Percentiles rank a stretch among this genome's conserved stretches.
Conservation (phyloP, 1,139 yeast species). For the Oligophagozyma castellii region DNA sequence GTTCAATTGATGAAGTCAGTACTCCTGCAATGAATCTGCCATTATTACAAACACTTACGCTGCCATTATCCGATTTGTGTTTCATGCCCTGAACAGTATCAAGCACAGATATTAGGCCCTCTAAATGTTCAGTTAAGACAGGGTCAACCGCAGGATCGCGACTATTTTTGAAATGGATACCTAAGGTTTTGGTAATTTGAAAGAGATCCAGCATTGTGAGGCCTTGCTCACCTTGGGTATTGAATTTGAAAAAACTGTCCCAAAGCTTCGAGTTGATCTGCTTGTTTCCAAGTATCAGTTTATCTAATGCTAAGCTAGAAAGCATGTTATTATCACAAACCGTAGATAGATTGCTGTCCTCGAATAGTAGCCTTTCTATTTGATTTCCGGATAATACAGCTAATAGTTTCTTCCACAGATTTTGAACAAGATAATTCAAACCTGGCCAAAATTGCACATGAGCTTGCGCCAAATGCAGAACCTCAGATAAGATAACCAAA, state of each 20-base stretch:
- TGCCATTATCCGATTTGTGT: conserved; percentile 11
- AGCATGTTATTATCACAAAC: conserved; percentile 9
- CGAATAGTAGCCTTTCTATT: conserved; percentile 7
- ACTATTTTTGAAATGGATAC: conserved; percentile 13
- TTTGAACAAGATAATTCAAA: conserved; percentile 13
- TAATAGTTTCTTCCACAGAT: conserved; percentile 16
- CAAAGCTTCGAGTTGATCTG: conserved; percentile 7
- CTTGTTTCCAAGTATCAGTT: conserved; percentile 11
- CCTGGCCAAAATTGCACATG: conserved; percentile 16
- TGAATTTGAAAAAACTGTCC: conserved; percentile 13
- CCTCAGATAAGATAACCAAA: conserved; percentile 5
- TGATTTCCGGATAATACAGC: conserved; percentile 16
- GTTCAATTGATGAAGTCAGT: too few species aligned
- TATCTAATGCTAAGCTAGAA: conserved; percentile 13
- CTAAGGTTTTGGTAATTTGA: conserved; percentile 21
- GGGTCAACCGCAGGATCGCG: conserved; percentile 1
- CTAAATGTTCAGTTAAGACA: conserved; percentile 4
- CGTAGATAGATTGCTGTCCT: conserved; percentile 10
- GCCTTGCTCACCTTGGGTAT: conserved; percentile 6
- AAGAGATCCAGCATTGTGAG: conserved; percentile 13
- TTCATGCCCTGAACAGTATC: conserved; percentile 9
- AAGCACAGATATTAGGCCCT: conserved; percentile 7
- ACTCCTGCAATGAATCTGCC: conserved; percentile 20
- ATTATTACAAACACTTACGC: conserved; percentile 18
- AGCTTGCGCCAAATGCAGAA: conserved; percentile 14